Conservation (phyloP, 345 rosid genomes). For the Bruguiera parviflora region DNA sequence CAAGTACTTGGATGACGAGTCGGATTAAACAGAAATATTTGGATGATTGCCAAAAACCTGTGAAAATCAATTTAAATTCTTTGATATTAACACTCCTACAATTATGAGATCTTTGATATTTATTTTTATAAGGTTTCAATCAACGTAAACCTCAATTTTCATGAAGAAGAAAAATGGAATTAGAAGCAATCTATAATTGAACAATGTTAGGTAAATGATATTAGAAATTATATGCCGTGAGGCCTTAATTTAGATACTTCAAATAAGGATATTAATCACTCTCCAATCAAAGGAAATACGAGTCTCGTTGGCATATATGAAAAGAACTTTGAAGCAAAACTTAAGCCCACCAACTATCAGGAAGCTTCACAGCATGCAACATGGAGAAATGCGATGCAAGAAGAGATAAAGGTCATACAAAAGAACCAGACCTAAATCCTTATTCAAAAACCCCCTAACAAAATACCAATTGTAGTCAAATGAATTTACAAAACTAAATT, state of each 20-base stretch:
- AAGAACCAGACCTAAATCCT: neutral
- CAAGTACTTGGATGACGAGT: too few species aligned
- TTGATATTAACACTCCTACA: neutral
- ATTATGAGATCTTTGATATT: neutral
- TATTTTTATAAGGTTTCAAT: neutral
- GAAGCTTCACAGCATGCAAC: neutral
- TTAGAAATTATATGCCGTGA: rapidly evolving
- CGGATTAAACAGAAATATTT: too few species aligned
- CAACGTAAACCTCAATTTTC: neutral
- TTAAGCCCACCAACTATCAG: neutral
- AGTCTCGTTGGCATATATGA: neutral
- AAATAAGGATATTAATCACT: neutral
- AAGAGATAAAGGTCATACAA: neutral
- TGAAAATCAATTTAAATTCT: too few species aligned
- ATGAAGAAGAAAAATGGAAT: neutral
- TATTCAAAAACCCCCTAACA: neutral
- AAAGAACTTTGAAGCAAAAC: too few species aligned
- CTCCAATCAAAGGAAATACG: neutral
- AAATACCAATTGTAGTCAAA: neutral
- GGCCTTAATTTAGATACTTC: too few species aligned
- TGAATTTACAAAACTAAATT: neutral
- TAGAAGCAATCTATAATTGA: neutral
- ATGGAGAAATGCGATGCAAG: neutral
- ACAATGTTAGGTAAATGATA: rapidly evolving
- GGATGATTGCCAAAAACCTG: too few species aligned